Percentiles rank a stretch among this genome's conserved stretches.
These are phyloP conservation scores for Phialocephala sp. DNA, from an alignment of 2,329 filamentous ascomycete species.

Conservation along the genomic window DNA sequence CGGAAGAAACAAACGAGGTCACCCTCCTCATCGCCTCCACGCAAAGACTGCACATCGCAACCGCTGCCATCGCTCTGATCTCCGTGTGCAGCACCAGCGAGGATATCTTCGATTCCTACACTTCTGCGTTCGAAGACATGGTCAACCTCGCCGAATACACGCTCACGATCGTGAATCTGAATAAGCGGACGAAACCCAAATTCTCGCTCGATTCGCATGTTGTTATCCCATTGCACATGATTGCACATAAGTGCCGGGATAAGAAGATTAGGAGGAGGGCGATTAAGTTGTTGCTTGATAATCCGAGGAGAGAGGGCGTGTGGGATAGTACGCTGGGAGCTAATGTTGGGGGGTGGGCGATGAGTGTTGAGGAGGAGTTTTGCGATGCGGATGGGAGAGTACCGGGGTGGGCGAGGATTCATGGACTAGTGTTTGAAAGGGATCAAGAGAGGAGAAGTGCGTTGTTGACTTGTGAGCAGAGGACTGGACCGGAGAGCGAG, in stretches of 20 bases:
- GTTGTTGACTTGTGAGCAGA: conserved; percentile 25
- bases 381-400: conserved; percentile 17
- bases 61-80: conserved; percentile 34
- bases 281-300: conserved; percentile 62
- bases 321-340: conserved; percentile 54
- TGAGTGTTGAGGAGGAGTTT: conserved; percentile 28
- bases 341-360: conserved; percentile 23
- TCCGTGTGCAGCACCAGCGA: conserved; percentile 1
- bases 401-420: conserved; percentile 27
- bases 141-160: conserved; percentile 8
- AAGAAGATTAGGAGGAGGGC: conserved; percentile 61
- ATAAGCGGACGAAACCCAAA: conserved; percentile 11
- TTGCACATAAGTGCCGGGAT: conserved; percentile 67
- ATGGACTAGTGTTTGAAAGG: conserved; percentile 18
- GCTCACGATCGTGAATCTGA: conserved; percentile 11
- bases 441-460: conserved; percentile 19
- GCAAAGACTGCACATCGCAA: conserved; percentile 60
- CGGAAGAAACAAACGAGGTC: not conserved
- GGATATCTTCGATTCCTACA: not conserved
- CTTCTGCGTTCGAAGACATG: not conserved
- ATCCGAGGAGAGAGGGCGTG: conserved; percentile 65
- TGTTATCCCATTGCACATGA: conserved; percentile 66
- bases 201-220: conserved; percentile 68
- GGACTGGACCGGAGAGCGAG: not conserved
- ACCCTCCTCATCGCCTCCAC: conserved; percentile 17